Base-by-base conservation (phyloP, 208 protist species). In the Acanthamoeba royreba region DNA sequence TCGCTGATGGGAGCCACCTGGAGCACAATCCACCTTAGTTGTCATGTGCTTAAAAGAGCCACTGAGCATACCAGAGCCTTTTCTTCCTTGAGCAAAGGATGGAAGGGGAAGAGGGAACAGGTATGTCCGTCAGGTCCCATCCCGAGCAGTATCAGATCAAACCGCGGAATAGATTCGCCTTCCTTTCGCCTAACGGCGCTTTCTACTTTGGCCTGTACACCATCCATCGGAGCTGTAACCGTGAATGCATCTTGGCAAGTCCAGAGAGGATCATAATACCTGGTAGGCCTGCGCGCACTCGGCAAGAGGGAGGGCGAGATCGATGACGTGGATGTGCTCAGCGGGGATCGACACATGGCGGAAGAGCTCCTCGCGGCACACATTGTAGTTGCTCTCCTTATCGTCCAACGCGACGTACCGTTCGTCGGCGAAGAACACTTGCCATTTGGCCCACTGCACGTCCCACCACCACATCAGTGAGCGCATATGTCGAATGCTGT, bases 81-180 rank as follows among this genome's bases (percentile, higher is more conserved):
- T 22, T 13, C 22, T 53, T 95, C 93, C 40, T 86, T 52, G 43
- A 96, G 89, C 33, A 96, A 69, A 28, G 85, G 25, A 38, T 96
- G 94, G 25, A 19, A 66, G 9, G 96, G 96, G 83, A 97, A 97
- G 25, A 97, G 89, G 45, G 95, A 96, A 8, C 81, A 81, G n/a
- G 95, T 96, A 94, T 97, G 96, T 4, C 96, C 96, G 81, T 97
- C 96, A 13, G 93, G 92, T 22, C 96, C 96, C 74, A 97, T 94
- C n/a, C 96, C 96, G 8, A 97, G 92, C 45, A 96, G 58, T 19
- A 97, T 79, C 11, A 85, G 43, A 61, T 95, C 95, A 19, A 94
- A 95, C 25, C 17, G 40, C 61, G 83, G 42, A 28, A 74, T 22
- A 8, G 22, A 13, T 28, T 63, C 31, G 83, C 22, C 43, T 1